These are phyloP conservation scores for Cladophialophora yegresii DNA, from an alignment of 2,329 filamentous ascomycete species.

Conservation along the genomic window DNA sequence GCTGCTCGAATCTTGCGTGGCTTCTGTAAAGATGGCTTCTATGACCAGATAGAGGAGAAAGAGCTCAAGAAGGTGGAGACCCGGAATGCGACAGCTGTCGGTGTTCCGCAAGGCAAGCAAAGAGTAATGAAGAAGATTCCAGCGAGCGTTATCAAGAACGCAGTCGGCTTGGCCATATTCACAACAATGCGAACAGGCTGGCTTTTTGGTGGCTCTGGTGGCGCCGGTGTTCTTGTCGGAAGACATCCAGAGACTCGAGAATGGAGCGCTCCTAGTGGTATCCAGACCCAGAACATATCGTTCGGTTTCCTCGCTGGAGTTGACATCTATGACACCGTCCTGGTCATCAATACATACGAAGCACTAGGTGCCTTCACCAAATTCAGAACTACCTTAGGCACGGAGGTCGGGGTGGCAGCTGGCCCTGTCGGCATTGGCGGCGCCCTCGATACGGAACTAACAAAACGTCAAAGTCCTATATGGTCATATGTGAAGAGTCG, in stretches of 20 bases:
- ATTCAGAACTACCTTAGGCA: conserved; percentile 75
- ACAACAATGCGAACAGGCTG: conserved; percentile 93
- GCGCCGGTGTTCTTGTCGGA: conserved; percentile 82
- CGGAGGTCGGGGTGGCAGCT: conserved; percentile 73
- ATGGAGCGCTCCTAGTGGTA: conserved; percentile 89
- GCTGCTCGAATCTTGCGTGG: conserved; percentile 84
- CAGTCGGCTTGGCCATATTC: conserved; percentile 88
- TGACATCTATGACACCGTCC: conserved; percentile 93
- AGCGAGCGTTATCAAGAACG: conserved; percentile 78
- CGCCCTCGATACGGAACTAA: conserved; percentile 67
- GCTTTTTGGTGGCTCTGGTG: conserved; percentile 88
- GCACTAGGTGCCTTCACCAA: conserved; percentile 83
- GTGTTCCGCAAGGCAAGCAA: conserved; percentile 60
- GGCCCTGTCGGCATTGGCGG: conserved; percentile 78
- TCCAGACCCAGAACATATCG: conserved; percentile 84
- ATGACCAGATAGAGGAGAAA: conserved; percentile 60
- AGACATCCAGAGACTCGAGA: conserved; percentile 75
- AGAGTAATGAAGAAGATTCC: conserved; percentile 80
- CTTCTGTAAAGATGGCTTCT: conserved; percentile 81
- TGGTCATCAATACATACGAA: conserved; percentile 84
- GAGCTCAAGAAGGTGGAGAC: conserved; percentile 48
- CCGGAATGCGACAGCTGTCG: conserved; percentile 38
- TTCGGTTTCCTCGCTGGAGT: conserved; percentile 88
- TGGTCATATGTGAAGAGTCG: conserved; percentile 88
- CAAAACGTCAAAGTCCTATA: conserved; percentile 69